Evolutionary conservation across 2,329 filamentous ascomycete genomes (phyloP).

Genomic region (Fusarium caatingaense): DNA sequence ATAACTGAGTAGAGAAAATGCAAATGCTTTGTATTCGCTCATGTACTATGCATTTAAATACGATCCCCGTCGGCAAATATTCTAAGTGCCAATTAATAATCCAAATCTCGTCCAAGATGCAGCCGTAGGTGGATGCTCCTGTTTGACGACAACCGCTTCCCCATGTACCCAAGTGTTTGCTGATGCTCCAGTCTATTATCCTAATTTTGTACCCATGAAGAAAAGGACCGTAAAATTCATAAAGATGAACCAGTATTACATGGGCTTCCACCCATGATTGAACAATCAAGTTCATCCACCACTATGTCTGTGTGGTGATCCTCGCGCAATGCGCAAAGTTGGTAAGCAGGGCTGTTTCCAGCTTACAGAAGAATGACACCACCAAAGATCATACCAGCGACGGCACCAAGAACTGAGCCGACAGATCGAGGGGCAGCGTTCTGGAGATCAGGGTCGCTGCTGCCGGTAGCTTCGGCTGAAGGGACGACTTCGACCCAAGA

Average conservation of each 20-base stretch:
- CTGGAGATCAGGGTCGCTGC: conserved; percentile 52
- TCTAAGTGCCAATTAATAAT: conserved; percentile 36
- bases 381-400: conserved; percentile 46
- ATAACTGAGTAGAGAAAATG: not conserved
- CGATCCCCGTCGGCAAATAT: conserved; percentile 32
- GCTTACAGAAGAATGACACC: conserved; percentile 47
- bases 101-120: conserved; percentile 26
- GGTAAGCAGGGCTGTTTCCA: not conserved
- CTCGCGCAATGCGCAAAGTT: not conserved
- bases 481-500: conserved; percentile 60
- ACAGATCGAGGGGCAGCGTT: conserved; percentile 49
- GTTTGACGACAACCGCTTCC: conserved; percentile 28
- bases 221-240: conserved; percentile 46
- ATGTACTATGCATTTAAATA: conserved; percentile 40
- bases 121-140: conserved; percentile 30
- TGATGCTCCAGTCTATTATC: conserved; percentile 42
- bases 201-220: conserved; percentile 35
- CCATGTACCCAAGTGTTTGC: conserved; percentile 38
- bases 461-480: conserved; percentile 45
- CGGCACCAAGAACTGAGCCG: conserved; percentile 42
- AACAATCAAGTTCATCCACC: conserved; percentile 3
- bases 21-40: conserved; percentile 33
- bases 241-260: conserved; percentile 28
- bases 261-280: conserved; percentile 1
- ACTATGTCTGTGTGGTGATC: conserved; percentile 8